phyloP scores from a whole-genome alignment of 805 yeast genomes.

The Candida silvicultrix region DNA sequence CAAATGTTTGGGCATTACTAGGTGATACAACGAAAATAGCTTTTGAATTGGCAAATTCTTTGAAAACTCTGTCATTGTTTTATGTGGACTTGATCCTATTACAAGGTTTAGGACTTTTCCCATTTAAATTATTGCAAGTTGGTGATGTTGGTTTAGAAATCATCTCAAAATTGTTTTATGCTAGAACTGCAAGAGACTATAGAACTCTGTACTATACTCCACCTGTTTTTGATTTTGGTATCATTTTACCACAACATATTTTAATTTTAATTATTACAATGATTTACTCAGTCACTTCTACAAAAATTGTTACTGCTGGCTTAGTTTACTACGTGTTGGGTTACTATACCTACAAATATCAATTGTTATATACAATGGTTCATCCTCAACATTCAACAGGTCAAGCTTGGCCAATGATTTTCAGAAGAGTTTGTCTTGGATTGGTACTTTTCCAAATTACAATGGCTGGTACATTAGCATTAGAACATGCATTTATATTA shows the following conservation, averaged over 20 bases:
- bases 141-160: constrained; percentile 76
- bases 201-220: constrained; percentile 68
- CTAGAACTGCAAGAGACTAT: constrained; percentile 81
- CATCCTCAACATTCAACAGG: constrained; percentile 98
- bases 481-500: constrained; percentile 71
- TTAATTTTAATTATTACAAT: constrained; percentile 79
- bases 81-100: constrained; percentile 82
- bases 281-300: constrained; percentile 84
- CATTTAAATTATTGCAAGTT: constrained; percentile 71
- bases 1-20: constrained; percentile 68
- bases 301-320: constrained; percentile 83
- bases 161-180: constrained; percentile 43
- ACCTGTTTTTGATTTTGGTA: constrained; percentile 87
- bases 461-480: constrained; percentile 85
- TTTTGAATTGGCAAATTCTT: constrained; percentile 74
- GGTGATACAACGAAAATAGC: constrained; percentile 92
- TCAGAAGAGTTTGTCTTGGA: constrained; percentile 78
- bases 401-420: constrained; percentile 88
- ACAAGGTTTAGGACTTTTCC: constrained; percentile 86
- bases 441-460: constrained; percentile 80
- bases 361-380: constrained; percentile 80
- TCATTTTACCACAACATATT: constrained; percentile 87
- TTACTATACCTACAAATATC: constrained; percentile 85
- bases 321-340: constrained; percentile 80
- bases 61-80: constrained; percentile 74